Conservation (phyloP, 75 land plant genomes). For the Larix kaempferi region DNA sequence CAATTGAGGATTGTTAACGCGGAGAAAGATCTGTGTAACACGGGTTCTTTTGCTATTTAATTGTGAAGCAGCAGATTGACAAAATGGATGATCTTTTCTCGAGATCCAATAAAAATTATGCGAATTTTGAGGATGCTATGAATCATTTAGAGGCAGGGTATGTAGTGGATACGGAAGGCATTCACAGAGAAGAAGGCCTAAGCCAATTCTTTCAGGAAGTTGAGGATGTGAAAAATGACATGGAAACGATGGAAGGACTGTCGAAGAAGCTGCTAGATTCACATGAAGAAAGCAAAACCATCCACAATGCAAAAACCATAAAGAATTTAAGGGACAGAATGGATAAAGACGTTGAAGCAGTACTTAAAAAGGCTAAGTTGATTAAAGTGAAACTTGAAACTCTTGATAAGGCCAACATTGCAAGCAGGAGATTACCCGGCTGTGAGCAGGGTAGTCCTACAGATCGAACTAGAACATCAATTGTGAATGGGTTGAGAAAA, state of each 20-base stretch:
- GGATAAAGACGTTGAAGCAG: constrained; percentile 49
- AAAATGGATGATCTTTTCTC: constrained; percentile 74
- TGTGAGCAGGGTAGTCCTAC: constrained; percentile 59
- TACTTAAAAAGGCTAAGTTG: constrained; percentile 47
- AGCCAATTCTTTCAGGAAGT: constrained; percentile 78
- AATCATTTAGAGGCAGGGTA: constrained; percentile 26
- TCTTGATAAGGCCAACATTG: constrained; percentile 70
- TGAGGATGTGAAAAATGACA: constrained; percentile 63
- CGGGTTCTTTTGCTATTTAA: no score
- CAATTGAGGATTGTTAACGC: no score
- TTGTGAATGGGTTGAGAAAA: constrained; percentile 61
- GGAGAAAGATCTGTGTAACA: no score
- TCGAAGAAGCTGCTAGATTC: constrained; percentile 44
- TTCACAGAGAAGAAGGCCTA: constrained; percentile 36
- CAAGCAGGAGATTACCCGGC: constrained; percentile 40
- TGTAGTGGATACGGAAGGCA: constrained; percentile 20
- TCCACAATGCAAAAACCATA: constrained; percentile 59
- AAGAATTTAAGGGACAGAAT: constrained; percentile 55
- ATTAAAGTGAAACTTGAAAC: constrained; percentile 62
- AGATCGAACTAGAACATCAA: constrained; percentile 63
- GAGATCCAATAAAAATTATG: constrained; percentile 50
- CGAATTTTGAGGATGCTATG: constrained; percentile 51
- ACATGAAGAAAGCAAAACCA: constrained; percentile 61
- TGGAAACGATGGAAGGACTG: constrained; percentile 50
- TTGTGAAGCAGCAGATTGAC: background rate